Evolutionary conservation across 2,329 filamentous ascomycete species (phyloP).

Genomic region (Coniochaeta ligniaria): DNA sequence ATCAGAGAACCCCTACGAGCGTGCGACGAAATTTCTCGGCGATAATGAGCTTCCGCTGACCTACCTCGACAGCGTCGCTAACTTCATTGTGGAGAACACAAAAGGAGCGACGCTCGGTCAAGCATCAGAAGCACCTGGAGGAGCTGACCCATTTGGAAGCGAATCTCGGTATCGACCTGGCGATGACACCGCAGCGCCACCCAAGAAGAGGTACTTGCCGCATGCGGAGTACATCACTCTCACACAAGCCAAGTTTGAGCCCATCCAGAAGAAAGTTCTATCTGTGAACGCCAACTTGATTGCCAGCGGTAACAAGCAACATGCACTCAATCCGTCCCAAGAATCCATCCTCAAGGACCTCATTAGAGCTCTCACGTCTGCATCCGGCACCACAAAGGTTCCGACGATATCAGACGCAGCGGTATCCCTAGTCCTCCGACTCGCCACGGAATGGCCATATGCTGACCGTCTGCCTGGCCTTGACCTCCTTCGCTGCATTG

Average conservation of each 20-base stretch:
- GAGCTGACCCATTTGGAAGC: conserved; percentile 66
- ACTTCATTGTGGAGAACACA: conserved; percentile 88
- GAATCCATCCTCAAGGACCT: conserved; percentile 50
- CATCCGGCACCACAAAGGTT: conserved; percentile 25
- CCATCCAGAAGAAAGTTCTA: conserved; percentile 21
- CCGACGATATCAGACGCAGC: conserved; percentile 34
- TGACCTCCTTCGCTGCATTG: conserved; percentile 79
- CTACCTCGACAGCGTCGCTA: conserved; percentile 86
- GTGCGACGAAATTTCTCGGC: conserved; percentile 82
- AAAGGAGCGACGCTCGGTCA: conserved; percentile 78
- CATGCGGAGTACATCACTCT: conserved; percentile 76
- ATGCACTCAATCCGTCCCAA: conserved; percentile 67
- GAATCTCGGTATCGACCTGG: conserved; percentile 75
- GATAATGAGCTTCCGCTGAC: conserved; percentile 81
- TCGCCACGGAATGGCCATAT: conserved; percentile 74
- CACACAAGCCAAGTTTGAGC: conserved; percentile 61
- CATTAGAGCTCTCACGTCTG: conserved; percentile 55
- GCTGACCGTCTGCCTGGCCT: conserved; percentile 75
- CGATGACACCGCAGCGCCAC: conserved; percentile 37
- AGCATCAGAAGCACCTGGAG: conserved; percentile 29
- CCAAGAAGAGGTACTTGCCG: conserved; percentile 57
- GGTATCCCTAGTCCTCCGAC: conserved; percentile 60
- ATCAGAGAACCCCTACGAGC: conserved; percentile 86
- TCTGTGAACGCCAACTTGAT: conserved; percentile 70
- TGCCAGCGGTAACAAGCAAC: conserved; percentile 62